Evolutionary conservation across 2,329 filamentous ascomycete genomes (phyloP), one percentile per base, ranked within the genome.

Genomic region (Colletotrichum lupini): DNA sequence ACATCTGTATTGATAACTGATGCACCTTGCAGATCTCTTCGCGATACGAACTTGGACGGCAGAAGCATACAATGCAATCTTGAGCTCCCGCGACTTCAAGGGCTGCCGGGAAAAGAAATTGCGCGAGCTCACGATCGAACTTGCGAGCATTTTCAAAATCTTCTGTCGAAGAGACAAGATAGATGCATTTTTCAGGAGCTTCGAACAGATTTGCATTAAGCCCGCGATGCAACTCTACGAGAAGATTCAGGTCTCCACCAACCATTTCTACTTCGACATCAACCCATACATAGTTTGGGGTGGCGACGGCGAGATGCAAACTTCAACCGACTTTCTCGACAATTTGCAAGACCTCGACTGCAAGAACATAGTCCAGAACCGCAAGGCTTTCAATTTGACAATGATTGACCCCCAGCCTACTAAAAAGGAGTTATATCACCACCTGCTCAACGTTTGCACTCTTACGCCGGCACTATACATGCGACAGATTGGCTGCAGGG

Each of bases 191-290:
- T 77, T 73, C 56, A 66, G 76, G 14, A 76, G 75, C 32, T 76
- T 80, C 37, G 76, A 76, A 46, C 75, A 79, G 5, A 64, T 73
- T 19, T 81, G 83, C 64, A 75, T 85, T 63, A 74, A 68, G 42
- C 83, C 82, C 1, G 83, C 83, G 1, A 79, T 84, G 76, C 68
- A 64, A 12, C 77, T 85, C 1, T 81, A 84, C 37, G 82, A 85
- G 74, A 83, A 83, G 75, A 75, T 85, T 30, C 77, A 81, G 26
- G 79, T 82, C 9, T 83, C 83, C 30, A 83, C 81, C 0, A 78
- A 83, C 63, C 78, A 82, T 55, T 85, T 83, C 72, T 81, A 82
- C 56, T 78, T 83, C 14, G 80, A 81, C 58, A 77, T 81, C 53
- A 79, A 82, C 68, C 74, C 78, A 0, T 81, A 79, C 70, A 77